Conservation (phyloP, 129 eudicot genomes). For the Silybum marianum region DNA sequence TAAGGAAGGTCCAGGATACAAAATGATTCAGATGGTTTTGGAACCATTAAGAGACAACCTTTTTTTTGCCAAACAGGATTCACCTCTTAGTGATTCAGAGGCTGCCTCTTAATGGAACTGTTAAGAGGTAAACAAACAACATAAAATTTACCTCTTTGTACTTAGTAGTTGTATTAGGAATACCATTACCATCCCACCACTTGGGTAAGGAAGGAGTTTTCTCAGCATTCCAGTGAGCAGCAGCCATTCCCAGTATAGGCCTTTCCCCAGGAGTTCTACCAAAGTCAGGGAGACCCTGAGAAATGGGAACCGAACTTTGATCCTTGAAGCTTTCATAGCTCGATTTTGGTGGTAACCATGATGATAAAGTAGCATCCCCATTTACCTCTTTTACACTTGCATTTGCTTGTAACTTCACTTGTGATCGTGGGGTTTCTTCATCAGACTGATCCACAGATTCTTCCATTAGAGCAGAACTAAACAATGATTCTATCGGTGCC, state of each 20-base stretch:
- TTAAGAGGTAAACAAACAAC: too few relatives aligned
- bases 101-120: too few relatives aligned
- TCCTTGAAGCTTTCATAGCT: conserved; percentile 24
- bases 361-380: conserved; percentile 48
- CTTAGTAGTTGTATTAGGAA: conserved; percentile 81
- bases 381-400: conserved; percentile 35
- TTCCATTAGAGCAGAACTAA: background rate
- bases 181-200: conserved; percentile 78
- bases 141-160: conserved; percentile 78
- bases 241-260: conserved; percentile 63
- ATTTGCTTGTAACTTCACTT: conserved; percentile 18
- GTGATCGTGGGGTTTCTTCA: conserved; percentile 34
- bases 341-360: conserved; percentile 56
- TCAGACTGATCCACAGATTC: conserved; percentile 35
- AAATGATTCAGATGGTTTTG: too few relatives aligned
- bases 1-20: too few relatives aligned
- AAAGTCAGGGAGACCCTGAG: conserved; percentile 26
- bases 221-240: conserved; percentile 68
- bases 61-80: too few relatives aligned
- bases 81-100: too few relatives aligned
- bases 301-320: conserved; percentile 18
- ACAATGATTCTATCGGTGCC: conserved; percentile 37
- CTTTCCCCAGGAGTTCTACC: conserved; percentile 56
- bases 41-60: too few relatives aligned
- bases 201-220: conserved; percentile 52